phyloP scores from a whole-genome alignment of 2,329 filamentous ascomycete species.

The Penicillium sp. region DNA sequence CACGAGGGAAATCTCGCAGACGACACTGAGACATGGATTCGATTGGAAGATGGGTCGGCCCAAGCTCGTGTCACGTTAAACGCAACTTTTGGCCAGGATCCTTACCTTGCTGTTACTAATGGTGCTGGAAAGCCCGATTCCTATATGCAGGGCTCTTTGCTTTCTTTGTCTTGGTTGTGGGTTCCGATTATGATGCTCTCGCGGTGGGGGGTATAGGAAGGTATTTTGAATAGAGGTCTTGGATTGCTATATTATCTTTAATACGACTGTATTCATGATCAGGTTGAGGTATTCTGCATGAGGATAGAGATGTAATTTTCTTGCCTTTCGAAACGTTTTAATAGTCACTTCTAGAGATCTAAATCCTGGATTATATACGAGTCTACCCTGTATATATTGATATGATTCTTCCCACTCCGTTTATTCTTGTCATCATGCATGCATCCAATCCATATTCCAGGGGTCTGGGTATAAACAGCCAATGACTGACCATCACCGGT shows the following conservation, averaged over 20 bases:
- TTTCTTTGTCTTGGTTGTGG: slow-evolving; percentile 5
- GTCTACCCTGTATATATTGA: neutral
- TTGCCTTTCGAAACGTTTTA: neutral
- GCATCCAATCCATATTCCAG: neutral
- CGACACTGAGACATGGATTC: slow-evolving; percentile 61
- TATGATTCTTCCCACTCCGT: neutral
- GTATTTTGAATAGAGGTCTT: neutral
- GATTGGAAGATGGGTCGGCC: slow-evolving; percentile 56
- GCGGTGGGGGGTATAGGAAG: neutral
- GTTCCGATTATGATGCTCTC: slow-evolving; percentile 5
- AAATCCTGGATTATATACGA: neutral
- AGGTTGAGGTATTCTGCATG: too few relatives aligned
- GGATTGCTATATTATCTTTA: neutral
- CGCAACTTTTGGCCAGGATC: slow-evolving; percentile 57
- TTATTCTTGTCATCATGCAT: neutral
- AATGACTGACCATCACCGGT: neutral
- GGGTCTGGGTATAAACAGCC: neutral
- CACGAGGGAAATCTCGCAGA: slow-evolving; percentile 45
- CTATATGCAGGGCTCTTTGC: neutral
- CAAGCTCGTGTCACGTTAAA: slow-evolving; percentile 58
- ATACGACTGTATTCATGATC: neutral
- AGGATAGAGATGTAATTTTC: neutral
- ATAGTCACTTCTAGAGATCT: neutral
- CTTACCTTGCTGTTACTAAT: slow-evolving; percentile 1
- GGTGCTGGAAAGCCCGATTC: neutral